Evolutionary conservation across 2,329 filamentous ascomycete species (phyloP).

Genomic region (Xylaria sp.): DNA sequence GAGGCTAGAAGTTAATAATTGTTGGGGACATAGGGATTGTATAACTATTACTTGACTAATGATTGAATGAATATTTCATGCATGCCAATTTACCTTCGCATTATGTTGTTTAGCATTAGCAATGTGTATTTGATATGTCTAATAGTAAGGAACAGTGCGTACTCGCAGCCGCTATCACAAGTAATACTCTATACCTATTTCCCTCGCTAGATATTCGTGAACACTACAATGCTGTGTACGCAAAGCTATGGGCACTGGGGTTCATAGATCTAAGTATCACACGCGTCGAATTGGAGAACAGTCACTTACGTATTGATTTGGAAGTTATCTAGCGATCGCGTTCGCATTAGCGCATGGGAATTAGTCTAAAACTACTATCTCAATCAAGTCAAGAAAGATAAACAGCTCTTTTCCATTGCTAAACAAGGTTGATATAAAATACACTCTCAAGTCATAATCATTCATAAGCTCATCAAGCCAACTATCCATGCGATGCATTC

Average conservation of each 20-base stretch:
- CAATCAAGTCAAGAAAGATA: background rate
- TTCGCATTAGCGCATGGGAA: too few species aligned
- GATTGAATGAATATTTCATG: slow-evolving; percentile 1
- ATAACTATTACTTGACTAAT: background rate
- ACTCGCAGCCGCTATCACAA: too few species aligned
- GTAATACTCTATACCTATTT: too few species aligned
- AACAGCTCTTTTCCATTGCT: slow-evolving; percentile 7
- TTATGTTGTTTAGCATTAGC: too few species aligned
- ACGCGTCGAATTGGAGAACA: background rate
- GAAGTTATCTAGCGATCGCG: background rate
- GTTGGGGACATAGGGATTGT: background rate
- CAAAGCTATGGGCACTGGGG: too few species aligned
- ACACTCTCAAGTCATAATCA: slow-evolving; percentile 34
- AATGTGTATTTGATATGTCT: too few species aligned
- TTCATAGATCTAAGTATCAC: background rate
- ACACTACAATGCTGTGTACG: too few species aligned
- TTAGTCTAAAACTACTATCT: too few species aligned
- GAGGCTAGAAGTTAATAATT: background rate
- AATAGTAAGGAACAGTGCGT: too few species aligned
- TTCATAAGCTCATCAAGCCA: slow-evolving; percentile 30
- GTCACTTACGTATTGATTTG: background rate
- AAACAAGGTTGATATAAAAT: slow-evolving; percentile 9
- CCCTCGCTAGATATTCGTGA: too few species aligned
- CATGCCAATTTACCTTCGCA: background rate
- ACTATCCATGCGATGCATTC: background rate